These are phyloP conservation scores for Sclerotinia spermophila DNA, from an alignment of 2,329 filamentous ascomycete genomes.

Conservation along the genomic window DNA sequence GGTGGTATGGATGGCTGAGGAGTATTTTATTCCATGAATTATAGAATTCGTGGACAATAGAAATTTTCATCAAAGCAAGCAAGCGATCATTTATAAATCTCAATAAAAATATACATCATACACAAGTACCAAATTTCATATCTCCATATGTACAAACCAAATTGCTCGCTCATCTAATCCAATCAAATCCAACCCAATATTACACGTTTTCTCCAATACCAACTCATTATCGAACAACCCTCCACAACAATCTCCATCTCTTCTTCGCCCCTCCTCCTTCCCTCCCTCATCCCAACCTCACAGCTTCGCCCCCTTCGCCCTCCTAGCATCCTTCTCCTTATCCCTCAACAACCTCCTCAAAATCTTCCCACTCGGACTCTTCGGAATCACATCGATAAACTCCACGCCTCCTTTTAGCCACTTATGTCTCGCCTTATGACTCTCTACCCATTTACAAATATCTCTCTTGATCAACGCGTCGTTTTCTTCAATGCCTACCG, in stretches of 20 bases:
- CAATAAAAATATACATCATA: background rate
- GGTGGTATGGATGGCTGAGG: background rate
- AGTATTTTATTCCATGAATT: background rate
- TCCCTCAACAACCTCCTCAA: constrained; percentile 67
- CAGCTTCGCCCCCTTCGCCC: constrained; percentile 62
- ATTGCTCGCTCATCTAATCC: background rate
- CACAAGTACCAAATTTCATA: background rate
- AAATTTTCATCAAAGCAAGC: background rate
- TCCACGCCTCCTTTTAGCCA: constrained; percentile 61
- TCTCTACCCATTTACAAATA: constrained; percentile 58
- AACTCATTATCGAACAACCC: background rate
- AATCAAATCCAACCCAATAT: background rate
- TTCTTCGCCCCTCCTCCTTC: background rate
- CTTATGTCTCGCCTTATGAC: constrained; percentile 66
- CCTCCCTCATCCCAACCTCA: constrained; percentile 40
- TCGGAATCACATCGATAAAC: constrained; percentile 65
- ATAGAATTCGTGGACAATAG: background rate
- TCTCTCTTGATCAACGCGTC: constrained; percentile 46
- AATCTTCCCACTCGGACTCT: constrained; percentile 73
- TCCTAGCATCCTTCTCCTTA: constrained; percentile 65
- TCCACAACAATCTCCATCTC: background rate
- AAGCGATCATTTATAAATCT: background rate
- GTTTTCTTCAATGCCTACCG: constrained; percentile 50
- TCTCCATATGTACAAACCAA: background rate
- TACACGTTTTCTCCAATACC: background rate